Evolutionary conservation across 257 asterid genomes (phyloP).

Genomic region (Eucommia ulmoides): DNA sequence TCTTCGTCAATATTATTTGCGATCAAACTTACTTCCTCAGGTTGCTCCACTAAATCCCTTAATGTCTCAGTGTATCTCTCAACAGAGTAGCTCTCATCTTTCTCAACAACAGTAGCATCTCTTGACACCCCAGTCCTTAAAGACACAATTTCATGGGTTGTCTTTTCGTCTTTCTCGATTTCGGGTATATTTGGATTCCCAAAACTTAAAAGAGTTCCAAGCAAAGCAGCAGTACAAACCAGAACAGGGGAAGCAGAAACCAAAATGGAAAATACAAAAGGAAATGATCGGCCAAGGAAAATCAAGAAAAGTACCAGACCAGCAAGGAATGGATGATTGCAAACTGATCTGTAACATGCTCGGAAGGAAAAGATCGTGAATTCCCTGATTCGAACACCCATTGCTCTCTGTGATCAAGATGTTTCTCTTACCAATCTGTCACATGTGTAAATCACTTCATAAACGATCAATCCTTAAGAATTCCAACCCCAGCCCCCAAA

Average conservation of each 20-base stretch:
- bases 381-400: slow-evolving; percentile 43
- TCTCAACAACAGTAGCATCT: slow-evolving; percentile 28
- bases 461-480: neutral
- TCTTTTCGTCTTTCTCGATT: slow-evolving; percentile 50
- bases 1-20: slow-evolving; percentile 14
- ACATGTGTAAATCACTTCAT: slow-evolving; percentile 11
- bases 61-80: slow-evolving; percentile 30
- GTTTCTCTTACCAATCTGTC: slow-evolving; percentile 27
- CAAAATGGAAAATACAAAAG: slow-evolving; percentile 61
- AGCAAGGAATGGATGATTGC: slow-evolving; percentile 68
- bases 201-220: slow-evolving; percentile 74
- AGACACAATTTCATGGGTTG: slow-evolving; percentile 24
- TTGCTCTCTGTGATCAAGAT: slow-evolving; percentile 6
- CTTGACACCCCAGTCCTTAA: slow-evolving; percentile 24
- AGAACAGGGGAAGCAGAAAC: slow-evolving; percentile 71
- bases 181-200: slow-evolving; percentile 75
- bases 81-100: slow-evolving; percentile 31
- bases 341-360: slow-evolving; percentile 40
- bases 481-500: neutral
- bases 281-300: slow-evolving; percentile 54
- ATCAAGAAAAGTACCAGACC: slow-evolving; percentile 55
- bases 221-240: slow-evolving; percentile 81
- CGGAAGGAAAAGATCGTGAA: slow-evolving; percentile 34
- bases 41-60: slow-evolving; percentile 16
- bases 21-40: slow-evolving; percentile 9